These are phyloP conservation scores for Colletotrichum agaves DNA, from an alignment of 2,329 filamentous ascomycete species.

Conservation along the genomic window DNA sequence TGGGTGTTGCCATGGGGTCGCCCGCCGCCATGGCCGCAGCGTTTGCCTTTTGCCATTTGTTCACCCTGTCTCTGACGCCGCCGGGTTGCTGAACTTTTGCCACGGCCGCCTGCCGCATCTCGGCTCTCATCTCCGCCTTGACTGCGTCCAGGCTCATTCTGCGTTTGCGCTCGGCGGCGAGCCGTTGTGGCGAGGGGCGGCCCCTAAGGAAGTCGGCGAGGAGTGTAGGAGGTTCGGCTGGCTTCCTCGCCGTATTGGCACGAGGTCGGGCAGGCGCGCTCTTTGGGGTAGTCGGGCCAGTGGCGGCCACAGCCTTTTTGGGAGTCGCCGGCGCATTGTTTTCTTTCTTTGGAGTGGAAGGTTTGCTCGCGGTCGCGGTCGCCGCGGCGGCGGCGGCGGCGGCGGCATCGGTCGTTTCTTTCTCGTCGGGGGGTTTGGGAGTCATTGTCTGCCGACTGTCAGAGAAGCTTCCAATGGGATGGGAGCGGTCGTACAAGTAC, in stretches of 20 bases:
- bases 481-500: slow-evolving; percentile 13
- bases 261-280: slow-evolving; percentile 54
- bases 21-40: slow-evolving; percentile 69
- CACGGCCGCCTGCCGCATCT: slow-evolving; percentile 69
- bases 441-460: slow-evolving; percentile 37
- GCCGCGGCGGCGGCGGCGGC: slow-evolving; percentile 8
- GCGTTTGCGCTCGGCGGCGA: slow-evolving; percentile 63
- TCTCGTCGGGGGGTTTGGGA: slow-evolving; percentile 36
- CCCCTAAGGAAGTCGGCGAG: slow-evolving; percentile 68
- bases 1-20: slow-evolving; percentile 62
- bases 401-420: slow-evolving; percentile 23
- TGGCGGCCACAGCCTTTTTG: slow-evolving; percentile 16
- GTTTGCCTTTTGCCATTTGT: slow-evolving; percentile 85
- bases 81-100: slow-evolving; percentile 70
- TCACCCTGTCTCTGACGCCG: slow-evolving; percentile 81
- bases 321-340: slow-evolving; percentile 27
- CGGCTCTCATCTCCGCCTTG: slow-evolving; percentile 61
- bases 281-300: slow-evolving; percentile 48
- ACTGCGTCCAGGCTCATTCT: slow-evolving; percentile 64
- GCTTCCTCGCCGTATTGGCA: slow-evolving; percentile 51
- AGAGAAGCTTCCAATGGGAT: slow-evolving; percentile 3
- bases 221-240: slow-evolving; percentile 58
- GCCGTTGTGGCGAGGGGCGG: slow-evolving; percentile 64
- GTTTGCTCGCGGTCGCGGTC: slow-evolving; percentile 8
- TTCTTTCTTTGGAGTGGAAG: slow-evolving; percentile 19